Evolutionary conservation across 1,139 yeast species (phyloP).

Genomic region (Candida sp.): DNA sequence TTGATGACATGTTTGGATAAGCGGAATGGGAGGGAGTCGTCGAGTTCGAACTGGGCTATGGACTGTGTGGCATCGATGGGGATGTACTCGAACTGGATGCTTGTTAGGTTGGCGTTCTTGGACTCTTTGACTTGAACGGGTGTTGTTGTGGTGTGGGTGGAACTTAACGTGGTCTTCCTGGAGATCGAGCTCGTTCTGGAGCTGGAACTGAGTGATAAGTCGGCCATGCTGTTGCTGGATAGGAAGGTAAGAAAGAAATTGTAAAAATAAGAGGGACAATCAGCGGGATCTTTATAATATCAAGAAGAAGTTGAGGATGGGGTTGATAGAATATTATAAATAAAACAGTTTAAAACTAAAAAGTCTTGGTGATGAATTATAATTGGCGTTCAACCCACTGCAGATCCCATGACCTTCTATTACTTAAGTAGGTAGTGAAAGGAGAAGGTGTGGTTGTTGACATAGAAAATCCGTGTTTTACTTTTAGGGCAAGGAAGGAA

Average conservation of each 20-base stretch:
- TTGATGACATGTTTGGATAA: slow-evolving; percentile 5
- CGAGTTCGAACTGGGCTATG: slow-evolving; percentile 9
- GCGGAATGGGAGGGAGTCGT: slow-evolving; percentile 7
- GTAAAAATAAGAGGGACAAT: too few species aligned
- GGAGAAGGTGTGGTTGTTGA: neutral
- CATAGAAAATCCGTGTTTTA: neutral
- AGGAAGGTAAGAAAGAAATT: too few species aligned
- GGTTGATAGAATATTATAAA: neutral
- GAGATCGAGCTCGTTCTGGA: neutral
- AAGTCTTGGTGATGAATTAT: neutral
- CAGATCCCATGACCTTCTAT: neutral
- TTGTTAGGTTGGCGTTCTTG: neutral
- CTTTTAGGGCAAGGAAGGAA: neutral
- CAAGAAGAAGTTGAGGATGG: neutral
- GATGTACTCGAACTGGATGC: slow-evolving; percentile 2
- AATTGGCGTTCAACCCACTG: neutral
- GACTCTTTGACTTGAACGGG: slow-evolving; percentile 2
- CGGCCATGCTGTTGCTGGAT: neutral
- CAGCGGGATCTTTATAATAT: too few species aligned
- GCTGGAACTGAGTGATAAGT: neutral
- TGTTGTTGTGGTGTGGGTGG: neutral
- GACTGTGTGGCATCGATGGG: slow-evolving; percentile 2
- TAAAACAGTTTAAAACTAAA: neutral
- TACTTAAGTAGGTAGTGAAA: neutral
- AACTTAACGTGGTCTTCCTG: slow-evolving; percentile 1